Base-by-base conservation (phyloP, 805 yeast species). In the Dipodascopsis tothii region DNA sequence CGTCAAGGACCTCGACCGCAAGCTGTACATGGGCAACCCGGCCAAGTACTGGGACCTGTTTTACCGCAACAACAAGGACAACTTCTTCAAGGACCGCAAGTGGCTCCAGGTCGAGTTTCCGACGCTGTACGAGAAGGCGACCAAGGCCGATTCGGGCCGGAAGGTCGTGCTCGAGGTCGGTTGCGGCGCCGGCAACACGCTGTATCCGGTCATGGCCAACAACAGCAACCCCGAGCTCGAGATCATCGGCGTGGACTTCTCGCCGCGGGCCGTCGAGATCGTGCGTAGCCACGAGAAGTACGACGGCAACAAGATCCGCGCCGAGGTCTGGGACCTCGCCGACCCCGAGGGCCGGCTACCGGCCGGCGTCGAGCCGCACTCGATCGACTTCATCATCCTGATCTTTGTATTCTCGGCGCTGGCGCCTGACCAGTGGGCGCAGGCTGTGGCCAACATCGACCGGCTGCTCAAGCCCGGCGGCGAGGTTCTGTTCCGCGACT, bases 101-200 rank as follows among this genome's bases (percentile, higher is more conserved):
- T 92, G 98, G 98, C 70, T 92, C 47, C 86, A 84, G 60, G 81
- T 90, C 38, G 98, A 92, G 66, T 92, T 92, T 52, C 98, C 98
- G 1, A 67, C 76, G 11, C 65, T 92, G 28, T 90, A 82, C 59
- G 81, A 80, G 48, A 7, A 37, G 5, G 82, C 85, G 4, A 85
- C 95, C 3, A 76, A 77, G 50, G 73, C 75, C 20, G 82, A 80
- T 52, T 71, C 80, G 4, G 82, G 86, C n/a, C 75, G 81, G 3
- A 72, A 73, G 19, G 77, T 80, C 2, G 81, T 92, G 27, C 71
- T 92, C 43, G 98, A 92, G 63, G 81, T 92, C 37, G 98, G 98
- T 2, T 92, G 98, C 66, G 98, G 98, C 44, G 97, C 96, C 3
- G 98, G 98, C 7, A 92, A 92, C 63, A 92, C 98, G 0, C 75